Evolutionary conservation across 78 protist genomes (phyloP), one percentile per base, ranked within the genome.

Genomic region (Isochrysis galbana): DNA sequence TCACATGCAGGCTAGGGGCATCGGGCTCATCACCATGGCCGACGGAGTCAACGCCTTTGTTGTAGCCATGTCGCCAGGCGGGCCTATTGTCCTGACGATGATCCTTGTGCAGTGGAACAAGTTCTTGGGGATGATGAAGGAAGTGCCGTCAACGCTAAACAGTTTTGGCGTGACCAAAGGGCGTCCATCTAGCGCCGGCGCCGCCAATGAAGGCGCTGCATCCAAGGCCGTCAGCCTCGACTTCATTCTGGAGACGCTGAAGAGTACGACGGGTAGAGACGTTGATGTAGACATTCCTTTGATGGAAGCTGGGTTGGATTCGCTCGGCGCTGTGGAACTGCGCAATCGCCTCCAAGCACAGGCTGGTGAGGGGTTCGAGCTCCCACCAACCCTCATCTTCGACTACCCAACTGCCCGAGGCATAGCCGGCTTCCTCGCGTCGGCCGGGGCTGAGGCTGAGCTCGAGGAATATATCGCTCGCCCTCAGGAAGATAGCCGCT

Each of bases 281-380:
- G 55, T 80, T 21, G 88, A 29, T 22, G 36, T 38, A 2, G 90
- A 44, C 70, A 70, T 0, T 61, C 51, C 88, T 1, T 38, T 80
- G 47, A 0, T 44, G 38, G 55, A 44, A 23, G 48, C 88, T 34
- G 88, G 88, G 38, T 0, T 80, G 61, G 88, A 80, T 51, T 80
- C 88, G 34, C 55, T 80, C 48, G 88, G 55, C 88, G 51, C 88
- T 0, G 39, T 80, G 41, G 88, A 80, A 39, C 51, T 80, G 38
- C 47, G 88, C 39, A 7, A 44, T 21, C 48, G 1, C 41, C 88
- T 80, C 39, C 38, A 23, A 5, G 55, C 0, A 11, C 19, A 25
- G 23, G 74, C 23, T 11, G 74, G 74, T 7, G 26, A 17, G 38
- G 10, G n/a, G 36, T 23, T 21, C 5, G 4, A 3, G 74, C 74